Evolutionary conservation across 2,329 filamentous ascomycete genomes (phyloP), one percentile per base, ranked within the genome.

Genomic region (Coniochaeta sp.): DNA sequence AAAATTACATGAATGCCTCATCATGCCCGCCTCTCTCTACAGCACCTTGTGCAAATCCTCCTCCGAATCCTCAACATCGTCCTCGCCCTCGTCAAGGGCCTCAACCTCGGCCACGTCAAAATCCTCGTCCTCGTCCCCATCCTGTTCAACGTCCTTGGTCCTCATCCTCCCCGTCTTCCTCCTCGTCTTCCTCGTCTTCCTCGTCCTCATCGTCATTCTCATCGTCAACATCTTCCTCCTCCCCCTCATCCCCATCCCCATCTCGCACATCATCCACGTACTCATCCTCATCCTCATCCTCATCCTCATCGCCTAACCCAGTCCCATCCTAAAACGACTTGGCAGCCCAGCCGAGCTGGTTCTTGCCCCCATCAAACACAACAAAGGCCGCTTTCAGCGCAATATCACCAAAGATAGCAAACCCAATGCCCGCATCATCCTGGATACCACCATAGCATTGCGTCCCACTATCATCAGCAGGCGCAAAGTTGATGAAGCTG

Each of bases 301-400:
- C 33, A n/a, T n/a, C 33, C 13, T n/a, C 18, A 9, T 46, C 22
- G 22, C 9, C 9, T 6, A 12, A 8, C 35, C 24, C 31, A 12
- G 20, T 47, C n/a, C 22, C 31, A 7, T 16, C 35, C 35, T 51
- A 20, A 48, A 58, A 50, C 52, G 49, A 26, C 57, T 67, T 67
- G 2, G 56, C 47, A 49, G 72, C 72, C 55, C 73, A 73, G 24
- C 72, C 72, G 20, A 75, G 59, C 48, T 61, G 61, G 40, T 64
- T 67, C 7, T 65, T 65, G 10, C 66, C 61, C 6, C 64, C 59
- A 52, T 65, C 63, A 53, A 65, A 64, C 10, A 65, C 63, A 1
- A 65, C 63, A 50, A 64, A 60, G 48, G 61, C 60, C 8, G 60
- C 53, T 56, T 65, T 65, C 24, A 65, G 49, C n/a, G 58, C 53